phyloP scores from a whole-genome alignment of 805 yeast species.

The Komagataella pseudopastoris region DNA sequence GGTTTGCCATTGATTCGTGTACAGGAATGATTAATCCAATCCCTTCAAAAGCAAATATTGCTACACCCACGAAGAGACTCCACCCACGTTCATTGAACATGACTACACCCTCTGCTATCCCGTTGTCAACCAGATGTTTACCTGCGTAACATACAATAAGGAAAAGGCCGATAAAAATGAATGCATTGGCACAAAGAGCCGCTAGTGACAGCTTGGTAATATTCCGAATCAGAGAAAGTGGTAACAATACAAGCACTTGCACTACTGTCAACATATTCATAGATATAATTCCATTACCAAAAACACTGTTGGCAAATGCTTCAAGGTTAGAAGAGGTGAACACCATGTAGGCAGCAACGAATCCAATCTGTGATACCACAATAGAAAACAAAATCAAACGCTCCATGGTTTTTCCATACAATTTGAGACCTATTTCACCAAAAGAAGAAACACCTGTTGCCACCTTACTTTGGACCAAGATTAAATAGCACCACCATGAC shows the following conservation, averaged over 20 bases:
- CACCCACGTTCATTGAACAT: slow-evolving; percentile 43
- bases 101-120: slow-evolving; percentile 37
- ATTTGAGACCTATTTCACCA: slow-evolving; percentile 55
- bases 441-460: slow-evolving; percentile 58
- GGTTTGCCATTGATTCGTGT: slow-evolving; percentile 69
- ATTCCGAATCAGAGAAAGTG: slow-evolving; percentile 61
- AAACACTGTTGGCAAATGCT: slow-evolving; percentile 44
- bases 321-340: slow-evolving; percentile 62
- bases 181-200: slow-evolving; percentile 58
- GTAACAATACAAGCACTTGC: slow-evolving; percentile 48
- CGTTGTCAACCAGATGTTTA: slow-evolving; percentile 27
- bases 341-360: slow-evolving; percentile 69
- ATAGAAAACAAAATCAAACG: slow-evolving; percentile 48
- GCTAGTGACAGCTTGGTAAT: slow-evolving; percentile 63
- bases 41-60: slow-evolving; percentile 83
- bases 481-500: slow-evolving; percentile 69
- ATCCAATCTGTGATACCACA: slow-evolving; percentile 63
- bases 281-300: slow-evolving; percentile 21
- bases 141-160: slow-evolving; percentile 48
- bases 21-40: slow-evolving; percentile 74
- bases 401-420: slow-evolving; percentile 58
- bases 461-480: slow-evolving; percentile 43
- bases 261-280: slow-evolving; percentile 33
- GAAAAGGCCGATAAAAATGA: slow-evolving; percentile 51
- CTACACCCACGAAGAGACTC: slow-evolving; percentile 70